Conservation (phyloP, 495 filamentous ascomycete species). For the Oidiodendron maius region DNA sequence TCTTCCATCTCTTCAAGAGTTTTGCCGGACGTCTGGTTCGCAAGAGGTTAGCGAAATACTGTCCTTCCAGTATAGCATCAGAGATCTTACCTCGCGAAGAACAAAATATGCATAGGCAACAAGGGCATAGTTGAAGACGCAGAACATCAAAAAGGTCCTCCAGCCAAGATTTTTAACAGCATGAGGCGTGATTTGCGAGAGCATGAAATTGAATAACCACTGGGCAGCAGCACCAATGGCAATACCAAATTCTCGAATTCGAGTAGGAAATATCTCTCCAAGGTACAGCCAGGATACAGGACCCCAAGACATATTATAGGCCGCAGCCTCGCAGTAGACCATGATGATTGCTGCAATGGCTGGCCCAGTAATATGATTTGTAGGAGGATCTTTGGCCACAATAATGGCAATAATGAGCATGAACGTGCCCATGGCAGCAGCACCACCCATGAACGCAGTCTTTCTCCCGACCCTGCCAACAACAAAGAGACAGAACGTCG, state of each 20-base stretch:
- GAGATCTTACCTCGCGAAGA: constrained; percentile 3
- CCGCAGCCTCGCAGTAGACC: too few relatives aligned
- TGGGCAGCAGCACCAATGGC: constrained; percentile 28
- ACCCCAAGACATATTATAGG: constrained; percentile 3
- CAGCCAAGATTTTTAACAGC: constrained; percentile 41
- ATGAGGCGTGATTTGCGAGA: constrained; percentile 45
- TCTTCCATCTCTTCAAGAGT: too few relatives aligned
- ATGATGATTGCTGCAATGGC: constrained; percentile 1
- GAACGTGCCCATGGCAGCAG: constrained; percentile 8
- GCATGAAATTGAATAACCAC: constrained; percentile 47
- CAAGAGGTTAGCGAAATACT: too few relatives aligned
- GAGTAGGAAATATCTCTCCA: constrained; percentile 6
- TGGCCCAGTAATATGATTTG: not conserved
- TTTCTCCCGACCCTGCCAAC: constrained; percentile 33
- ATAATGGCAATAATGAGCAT: not conserved
- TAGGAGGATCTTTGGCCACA: not conserved
- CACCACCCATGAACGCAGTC: constrained; percentile 28
- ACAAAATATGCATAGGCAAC: constrained; percentile 10
- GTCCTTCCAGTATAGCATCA: constrained; percentile 7
- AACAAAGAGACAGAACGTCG: constrained; percentile 32
- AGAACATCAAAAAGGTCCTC: constrained; percentile 41
- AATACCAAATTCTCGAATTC: constrained; percentile 1
- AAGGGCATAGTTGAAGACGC: constrained; percentile 17
- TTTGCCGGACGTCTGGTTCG: too few relatives aligned
- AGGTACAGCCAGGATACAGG: constrained; percentile 6